Evolutionary conservation across 2,329 filamentous ascomycete genomes (phyloP).

Genomic region (Drechslerella stenobrocha): DNA sequence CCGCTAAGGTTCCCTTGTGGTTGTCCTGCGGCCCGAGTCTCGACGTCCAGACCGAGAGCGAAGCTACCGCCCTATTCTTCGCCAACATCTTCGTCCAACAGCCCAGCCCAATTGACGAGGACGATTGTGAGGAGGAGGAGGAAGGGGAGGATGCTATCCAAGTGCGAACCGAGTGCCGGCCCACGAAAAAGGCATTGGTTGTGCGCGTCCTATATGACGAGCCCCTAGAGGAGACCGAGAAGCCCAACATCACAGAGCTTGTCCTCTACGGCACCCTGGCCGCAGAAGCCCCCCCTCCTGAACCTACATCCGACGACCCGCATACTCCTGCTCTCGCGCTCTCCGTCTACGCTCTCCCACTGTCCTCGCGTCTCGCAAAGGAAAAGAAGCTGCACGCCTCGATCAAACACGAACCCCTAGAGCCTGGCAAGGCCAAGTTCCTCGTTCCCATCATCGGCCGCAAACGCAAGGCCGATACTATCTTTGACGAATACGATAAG

Average conservation of each 20-base stretch:
- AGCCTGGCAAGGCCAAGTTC: constrained; percentile 26
- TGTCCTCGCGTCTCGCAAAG: constrained; percentile 33
- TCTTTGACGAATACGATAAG: constrained; percentile 42
- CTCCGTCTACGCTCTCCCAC: constrained; percentile 42
- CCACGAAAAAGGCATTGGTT: constrained; percentile 22
- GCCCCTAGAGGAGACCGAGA: constrained; percentile 32
- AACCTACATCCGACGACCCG: background rate
- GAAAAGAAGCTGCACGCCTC: constrained; percentile 33
- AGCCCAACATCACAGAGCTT: constrained; percentile 38
- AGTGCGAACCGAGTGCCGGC: background rate
- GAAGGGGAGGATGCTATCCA: background rate
- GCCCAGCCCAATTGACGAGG: background rate
- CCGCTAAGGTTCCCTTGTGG: constrained; percentile 33
- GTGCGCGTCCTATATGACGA: constrained; percentile 28
- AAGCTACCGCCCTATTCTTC: constrained; percentile 29
- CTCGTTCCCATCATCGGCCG: constrained; percentile 35
- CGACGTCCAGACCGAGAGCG: constrained; percentile 32
- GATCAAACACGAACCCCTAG: constrained; percentile 27
- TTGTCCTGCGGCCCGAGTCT: constrained; percentile 30
- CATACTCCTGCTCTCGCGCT: constrained; percentile 8
- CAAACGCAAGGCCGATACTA: constrained; percentile 33
- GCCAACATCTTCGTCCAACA: constrained; percentile 31
- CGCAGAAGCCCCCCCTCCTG: constrained; percentile 4
- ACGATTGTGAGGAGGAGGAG: constrained; percentile 3
- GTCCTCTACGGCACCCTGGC: constrained; percentile 33